Conservation (phyloP, 2,329 filamentous ascomycete genomes). For the Sporothrix dimorphospora region DNA sequence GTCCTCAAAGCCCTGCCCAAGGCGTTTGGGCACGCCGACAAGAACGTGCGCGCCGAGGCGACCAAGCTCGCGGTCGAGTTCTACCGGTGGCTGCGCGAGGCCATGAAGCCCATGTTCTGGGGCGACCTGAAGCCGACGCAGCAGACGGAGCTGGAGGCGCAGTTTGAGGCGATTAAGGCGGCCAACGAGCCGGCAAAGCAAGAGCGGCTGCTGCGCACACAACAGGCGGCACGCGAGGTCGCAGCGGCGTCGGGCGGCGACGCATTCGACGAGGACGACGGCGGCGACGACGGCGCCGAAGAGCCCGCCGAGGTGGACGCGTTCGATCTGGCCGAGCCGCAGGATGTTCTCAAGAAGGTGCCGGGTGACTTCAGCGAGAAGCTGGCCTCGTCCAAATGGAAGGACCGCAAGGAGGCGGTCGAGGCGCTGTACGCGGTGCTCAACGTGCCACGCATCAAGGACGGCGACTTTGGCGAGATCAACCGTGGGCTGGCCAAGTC, state of each 20-base stretch:
- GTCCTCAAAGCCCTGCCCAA: constrained; percentile 88
- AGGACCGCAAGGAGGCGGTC: constrained; percentile 92
- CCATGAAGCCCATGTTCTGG: constrained; percentile 99
- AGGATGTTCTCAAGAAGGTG: constrained; percentile 82
- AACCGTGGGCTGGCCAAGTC: constrained; percentile 84
- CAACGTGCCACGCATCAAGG: constrained; percentile 89
- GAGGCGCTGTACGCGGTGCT: constrained; percentile 76
- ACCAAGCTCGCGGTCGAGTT: constrained; percentile 91
- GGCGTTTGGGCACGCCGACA: constrained; percentile 93
- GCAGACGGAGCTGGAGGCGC: constrained; percentile 87
- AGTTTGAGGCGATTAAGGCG: constrained; percentile 91
- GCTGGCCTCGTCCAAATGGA: constrained; percentile 93
- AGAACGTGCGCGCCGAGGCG: constrained; percentile 93
- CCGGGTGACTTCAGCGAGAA: constrained; percentile 82
- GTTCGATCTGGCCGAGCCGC: constrained; percentile 81
- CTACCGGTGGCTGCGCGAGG: constrained; percentile 95
- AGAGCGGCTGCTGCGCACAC: constrained; percentile 82
- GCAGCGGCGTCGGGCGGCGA: constrained; percentile 67
- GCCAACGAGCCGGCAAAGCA: constrained; percentile 79
- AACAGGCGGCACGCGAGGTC: constrained; percentile 79
- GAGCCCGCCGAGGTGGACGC: constrained; percentile 75
- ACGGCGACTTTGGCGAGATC: constrained; percentile 84
- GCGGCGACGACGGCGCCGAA: constrained; percentile 58
- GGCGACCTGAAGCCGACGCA: constrained; percentile 92
- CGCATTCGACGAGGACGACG: constrained; percentile 62